These are phyloP conservation scores for Arthrobotrys entomopaga DNA, from an alignment of 2,329 filamentous ascomycete genomes.

Conservation along the genomic window DNA sequence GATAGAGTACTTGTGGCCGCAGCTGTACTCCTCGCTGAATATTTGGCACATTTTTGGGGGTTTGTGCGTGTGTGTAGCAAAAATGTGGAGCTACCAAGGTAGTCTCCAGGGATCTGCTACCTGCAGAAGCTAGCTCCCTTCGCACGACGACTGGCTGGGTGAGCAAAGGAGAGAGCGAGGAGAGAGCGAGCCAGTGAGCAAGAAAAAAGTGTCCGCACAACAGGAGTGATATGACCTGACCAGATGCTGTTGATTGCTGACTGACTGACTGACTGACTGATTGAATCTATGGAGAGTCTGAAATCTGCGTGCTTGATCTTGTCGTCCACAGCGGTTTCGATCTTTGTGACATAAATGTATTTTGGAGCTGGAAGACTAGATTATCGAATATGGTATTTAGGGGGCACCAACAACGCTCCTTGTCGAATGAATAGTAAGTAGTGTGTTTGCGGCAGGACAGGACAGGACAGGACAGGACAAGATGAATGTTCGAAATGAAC, in stretches of 20 bases:
- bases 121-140: slow-evolving; percentile 54
- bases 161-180: slow-evolving; percentile 22
- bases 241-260: slow-evolving; percentile 25
- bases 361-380: slow-evolving; percentile 17
- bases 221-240: slow-evolving; percentile 18
- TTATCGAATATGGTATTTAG: slow-evolving; percentile 29
- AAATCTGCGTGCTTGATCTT: slow-evolving; percentile 42
- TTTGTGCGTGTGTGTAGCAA: slow-evolving; percentile 38
- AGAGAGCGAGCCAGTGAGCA: slow-evolving; percentile 19
- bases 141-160: slow-evolving; percentile 28
- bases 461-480: too few relatives aligned
- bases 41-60: slow-evolving; percentile 52
- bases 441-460: slow-evolving; percentile 24
- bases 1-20: slow-evolving; percentile 37
- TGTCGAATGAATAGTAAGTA: slow-evolving; percentile 19
- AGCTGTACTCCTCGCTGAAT: slow-evolving; percentile 39
- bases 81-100: slow-evolving; percentile 53
- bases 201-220: slow-evolving; percentile 38
- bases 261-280: neutral
- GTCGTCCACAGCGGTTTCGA: slow-evolving; percentile 45
- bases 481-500: slow-evolving; percentile 1
- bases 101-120: slow-evolving; percentile 39
- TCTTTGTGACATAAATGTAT: slow-evolving; percentile 43
- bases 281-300: slow-evolving; percentile 31
- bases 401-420: slow-evolving; percentile 37